Evolutionary conservation across 1,139 yeast species (phyloP).

Genomic region (Hyphopichia buzzinii): DNA sequence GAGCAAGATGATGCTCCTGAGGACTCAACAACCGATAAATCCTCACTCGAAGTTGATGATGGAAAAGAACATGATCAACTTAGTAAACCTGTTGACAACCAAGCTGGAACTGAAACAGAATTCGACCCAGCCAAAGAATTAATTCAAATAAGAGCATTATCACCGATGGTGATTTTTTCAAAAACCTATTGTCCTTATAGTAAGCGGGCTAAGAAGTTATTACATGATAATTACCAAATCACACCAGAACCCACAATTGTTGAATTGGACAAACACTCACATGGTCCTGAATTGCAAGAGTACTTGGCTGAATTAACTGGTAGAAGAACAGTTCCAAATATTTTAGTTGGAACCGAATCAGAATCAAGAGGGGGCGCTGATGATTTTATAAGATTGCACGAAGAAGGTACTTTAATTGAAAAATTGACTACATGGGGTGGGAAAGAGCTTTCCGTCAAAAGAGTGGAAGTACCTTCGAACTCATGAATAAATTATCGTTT

Average conservation of each 20-base stretch:
- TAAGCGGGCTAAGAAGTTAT: conserved; percentile 61
- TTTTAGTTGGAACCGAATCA: conserved; percentile 56
- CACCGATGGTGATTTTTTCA: conserved; percentile 74
- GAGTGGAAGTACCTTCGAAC: conserved; percentile 56
- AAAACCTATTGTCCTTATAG: conserved; percentile 78
- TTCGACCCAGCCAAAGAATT: conserved; percentile 66
- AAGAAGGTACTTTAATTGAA: conserved; percentile 48
- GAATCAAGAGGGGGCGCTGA: conserved; percentile 76
- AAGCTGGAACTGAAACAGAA: conserved; percentile 20
- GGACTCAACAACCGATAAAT: neutral
- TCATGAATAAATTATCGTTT: conserved; percentile 11
- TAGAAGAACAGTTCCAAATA: conserved; percentile 70
- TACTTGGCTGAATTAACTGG: conserved; percentile 58
- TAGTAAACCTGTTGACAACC: conserved; percentile 4
- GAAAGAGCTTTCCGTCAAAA: conserved; percentile 50
- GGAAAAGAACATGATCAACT: conserved; percentile 5
- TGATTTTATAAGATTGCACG: conserved; percentile 67
- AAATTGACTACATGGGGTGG: conserved; percentile 64
- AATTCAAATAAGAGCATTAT: conserved; percentile 51
- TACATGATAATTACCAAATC: conserved; percentile 63
- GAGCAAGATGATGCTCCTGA: conserved; percentile 3
- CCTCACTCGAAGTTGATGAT: conserved; percentile 6
- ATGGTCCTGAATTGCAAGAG: conserved; percentile 61
- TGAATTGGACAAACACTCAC: conserved; percentile 77
- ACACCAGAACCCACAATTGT: conserved; percentile 71